A percentile compares a stretch with the other conserved stretches of the same genome.
These are phyloP conservation scores for Naganishia randhawae DNA, from an alignment of 768 basidiomycete species.

Conservation along the genomic window DNA sequence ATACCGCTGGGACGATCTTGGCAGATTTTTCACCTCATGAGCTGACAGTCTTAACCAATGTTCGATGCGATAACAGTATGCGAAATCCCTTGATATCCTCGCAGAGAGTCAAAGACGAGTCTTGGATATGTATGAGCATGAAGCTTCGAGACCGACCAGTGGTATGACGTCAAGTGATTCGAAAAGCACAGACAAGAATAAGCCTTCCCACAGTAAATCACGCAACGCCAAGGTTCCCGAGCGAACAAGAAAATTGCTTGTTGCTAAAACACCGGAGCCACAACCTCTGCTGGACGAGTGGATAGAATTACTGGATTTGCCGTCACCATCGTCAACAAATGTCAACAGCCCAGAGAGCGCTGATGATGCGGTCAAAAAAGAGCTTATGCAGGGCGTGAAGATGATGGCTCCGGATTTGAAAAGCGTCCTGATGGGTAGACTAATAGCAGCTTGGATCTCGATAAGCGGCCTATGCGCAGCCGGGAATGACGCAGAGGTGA, in stretches of 20 bases:
- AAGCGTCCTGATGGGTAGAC: constrained; percentile 2
- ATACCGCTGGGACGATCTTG: background rate
- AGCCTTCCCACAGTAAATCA: background rate
- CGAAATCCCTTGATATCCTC: constrained; percentile 8
- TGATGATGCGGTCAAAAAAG: too few species aligned
- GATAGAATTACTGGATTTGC: constrained; percentile 4
- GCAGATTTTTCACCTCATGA: background rate
- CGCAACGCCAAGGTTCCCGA: background rate
- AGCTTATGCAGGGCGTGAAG: background rate
- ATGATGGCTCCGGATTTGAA: background rate
- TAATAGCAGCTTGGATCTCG: constrained; percentile 12
- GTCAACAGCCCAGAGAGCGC: background rate
- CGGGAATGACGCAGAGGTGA: constrained; percentile 1
- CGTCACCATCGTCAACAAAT: background rate
- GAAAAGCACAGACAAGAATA: background rate
- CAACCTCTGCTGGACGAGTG: constrained; percentile 2
- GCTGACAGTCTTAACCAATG: background rate
- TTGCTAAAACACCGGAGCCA: background rate
- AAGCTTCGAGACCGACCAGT: background rate
- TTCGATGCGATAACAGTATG: background rate
- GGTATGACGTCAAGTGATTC: background rate
- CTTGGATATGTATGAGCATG: background rate
- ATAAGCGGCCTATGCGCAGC: background rate
- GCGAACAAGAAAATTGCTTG: too few species aligned
- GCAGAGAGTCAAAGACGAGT: background rate